A percentile compares a stretch with the other conserved stretches of the same genome.
Evolutionary conservation across 208 protist species (phyloP).

Genomic region (Wallacemonas sp.): DNA sequence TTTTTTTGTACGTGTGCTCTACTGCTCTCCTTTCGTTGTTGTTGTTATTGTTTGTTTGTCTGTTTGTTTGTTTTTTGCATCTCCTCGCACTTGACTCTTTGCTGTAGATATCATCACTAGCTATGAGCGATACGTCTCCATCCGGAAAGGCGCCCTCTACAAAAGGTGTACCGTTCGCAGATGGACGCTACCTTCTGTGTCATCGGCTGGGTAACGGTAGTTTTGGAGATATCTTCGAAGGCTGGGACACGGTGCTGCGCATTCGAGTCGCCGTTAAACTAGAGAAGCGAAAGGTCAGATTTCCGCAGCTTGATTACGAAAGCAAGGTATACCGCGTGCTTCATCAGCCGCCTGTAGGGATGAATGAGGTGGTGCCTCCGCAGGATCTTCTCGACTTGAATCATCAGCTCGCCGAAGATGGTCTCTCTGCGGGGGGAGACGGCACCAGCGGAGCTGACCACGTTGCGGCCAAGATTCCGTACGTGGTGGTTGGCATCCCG

Average conservation of each 20-base stretch:
- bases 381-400: constrained; percentile 17
- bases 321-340: constrained; percentile 86
- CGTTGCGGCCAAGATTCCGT: constrained; percentile 10
- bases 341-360: constrained; percentile 50
- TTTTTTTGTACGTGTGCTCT: no score
- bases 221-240: constrained; percentile 99
- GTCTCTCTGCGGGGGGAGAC: neutral
- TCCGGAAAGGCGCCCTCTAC: constrained; percentile 6
- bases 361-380: constrained; percentile 32
- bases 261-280: constrained; percentile 80
- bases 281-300: constrained; percentile 84
- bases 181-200: constrained; percentile 57
- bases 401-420: constrained; percentile 7
- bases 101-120: neutral
- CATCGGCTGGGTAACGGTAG: constrained; percentile 94
- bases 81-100: constrained; percentile 7
- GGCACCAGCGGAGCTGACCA: neutral
- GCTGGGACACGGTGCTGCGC: constrained; percentile 56
- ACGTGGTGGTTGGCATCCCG: constrained; percentile 92
- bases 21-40: neutral
- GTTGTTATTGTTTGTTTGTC: neutral
- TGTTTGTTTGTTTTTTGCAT: constrained; percentile 15
- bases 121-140: neutral
- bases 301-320: constrained; percentile 98
- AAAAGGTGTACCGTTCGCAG: constrained; percentile 52